phyloP scores from a whole-genome alignment of 1,284 basidiomycete genomes.

The Naganishia cerealis region DNA sequence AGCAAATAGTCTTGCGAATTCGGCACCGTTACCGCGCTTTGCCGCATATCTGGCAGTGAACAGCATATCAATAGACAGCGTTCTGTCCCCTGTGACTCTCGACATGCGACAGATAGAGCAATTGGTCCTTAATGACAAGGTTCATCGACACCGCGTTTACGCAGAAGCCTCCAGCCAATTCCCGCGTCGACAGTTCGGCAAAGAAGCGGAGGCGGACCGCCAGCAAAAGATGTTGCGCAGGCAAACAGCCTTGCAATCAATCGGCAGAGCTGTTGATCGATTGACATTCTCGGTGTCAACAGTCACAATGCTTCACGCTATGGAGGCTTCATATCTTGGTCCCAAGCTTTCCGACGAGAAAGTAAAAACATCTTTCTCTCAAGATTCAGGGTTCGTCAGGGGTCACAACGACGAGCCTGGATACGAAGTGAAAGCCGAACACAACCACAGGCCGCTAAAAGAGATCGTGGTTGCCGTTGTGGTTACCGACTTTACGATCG shows the following conservation, averaged over 20 bases:
- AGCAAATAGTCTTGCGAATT: not conserved
- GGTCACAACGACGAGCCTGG: not conserved
- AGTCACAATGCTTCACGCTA: slow-evolving; percentile 6
- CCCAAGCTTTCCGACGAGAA: not conserved
- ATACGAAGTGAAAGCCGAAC: not conserved
- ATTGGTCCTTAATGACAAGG: not conserved
- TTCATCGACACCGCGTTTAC: not conserved
- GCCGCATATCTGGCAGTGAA: slow-evolving; percentile 11
- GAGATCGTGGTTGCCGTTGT: slow-evolving; percentile 6
- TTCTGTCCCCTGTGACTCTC: slow-evolving; percentile 1
- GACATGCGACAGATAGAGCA: not conserved
- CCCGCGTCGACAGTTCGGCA: not conserved
- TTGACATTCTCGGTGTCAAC: not conserved
- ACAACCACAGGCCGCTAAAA: not conserved
- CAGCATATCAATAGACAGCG: not conserved
- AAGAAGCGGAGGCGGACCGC: not conserved
- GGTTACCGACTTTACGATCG: not conserved
- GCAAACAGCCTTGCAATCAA: not conserved
- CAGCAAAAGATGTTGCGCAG: slow-evolving; percentile 7
- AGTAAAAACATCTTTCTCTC: not conserved
- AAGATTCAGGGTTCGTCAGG: slow-evolving; percentile 13
- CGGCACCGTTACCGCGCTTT: not conserved
- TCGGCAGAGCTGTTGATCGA: slow-evolving; percentile 10
- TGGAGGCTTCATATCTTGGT: slow-evolving; percentile 23
- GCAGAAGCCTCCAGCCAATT: not conserved